Percentiles rank a stretch among this genome's conserved stretches.
These are phyloP conservation scores for Cicer pinnatifidum DNA, from an alignment of 306 rosid species.

Conservation along the genomic window DNA sequence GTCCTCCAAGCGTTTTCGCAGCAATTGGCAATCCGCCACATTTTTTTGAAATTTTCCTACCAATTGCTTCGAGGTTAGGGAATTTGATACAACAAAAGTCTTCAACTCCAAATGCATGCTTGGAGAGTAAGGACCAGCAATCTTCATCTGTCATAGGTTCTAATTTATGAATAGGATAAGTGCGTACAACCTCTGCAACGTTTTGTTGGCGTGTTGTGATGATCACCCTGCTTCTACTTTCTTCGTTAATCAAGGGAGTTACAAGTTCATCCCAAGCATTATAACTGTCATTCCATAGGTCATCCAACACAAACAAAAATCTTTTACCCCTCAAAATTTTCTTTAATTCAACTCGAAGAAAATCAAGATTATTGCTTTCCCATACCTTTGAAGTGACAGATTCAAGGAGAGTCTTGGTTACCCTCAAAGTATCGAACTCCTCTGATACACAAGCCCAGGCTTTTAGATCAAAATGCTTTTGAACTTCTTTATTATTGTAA, in stretches of 20 bases:
- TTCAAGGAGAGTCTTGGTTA: not conserved
- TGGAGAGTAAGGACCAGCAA: constrained; percentile 43
- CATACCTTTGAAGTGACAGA: not conserved
- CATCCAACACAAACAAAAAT: constrained; percentile 10
- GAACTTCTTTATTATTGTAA: constrained; percentile 38
- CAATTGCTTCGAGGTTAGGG: constrained; percentile 40
- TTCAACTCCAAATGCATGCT: constrained; percentile 44
- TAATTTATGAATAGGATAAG: constrained; percentile 46
- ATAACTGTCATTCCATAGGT: not conserved
- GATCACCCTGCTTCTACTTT: not conserved
- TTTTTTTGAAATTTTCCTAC: constrained; percentile 44
- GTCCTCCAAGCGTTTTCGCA: constrained; percentile 45
- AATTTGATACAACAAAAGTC: not conserved
- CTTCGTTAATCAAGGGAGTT: not conserved
- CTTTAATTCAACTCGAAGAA: not conserved
- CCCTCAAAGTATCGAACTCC: not conserved
- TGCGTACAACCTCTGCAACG: constrained; percentile 31
- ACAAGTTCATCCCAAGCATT: not conserved
- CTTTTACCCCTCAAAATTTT: not conserved
- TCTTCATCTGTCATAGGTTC: constrained; percentile 43
- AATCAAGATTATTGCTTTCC: not conserved
- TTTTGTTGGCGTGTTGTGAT: too few species aligned
- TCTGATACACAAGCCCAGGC: constrained; percentile 28
- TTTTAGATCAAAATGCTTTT: constrained; percentile 32
- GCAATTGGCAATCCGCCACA: constrained; percentile 58